phyloP scores from a whole-genome alignment of 2,329 filamentous ascomycete genomes.

The Neurospora sp. region DNA sequence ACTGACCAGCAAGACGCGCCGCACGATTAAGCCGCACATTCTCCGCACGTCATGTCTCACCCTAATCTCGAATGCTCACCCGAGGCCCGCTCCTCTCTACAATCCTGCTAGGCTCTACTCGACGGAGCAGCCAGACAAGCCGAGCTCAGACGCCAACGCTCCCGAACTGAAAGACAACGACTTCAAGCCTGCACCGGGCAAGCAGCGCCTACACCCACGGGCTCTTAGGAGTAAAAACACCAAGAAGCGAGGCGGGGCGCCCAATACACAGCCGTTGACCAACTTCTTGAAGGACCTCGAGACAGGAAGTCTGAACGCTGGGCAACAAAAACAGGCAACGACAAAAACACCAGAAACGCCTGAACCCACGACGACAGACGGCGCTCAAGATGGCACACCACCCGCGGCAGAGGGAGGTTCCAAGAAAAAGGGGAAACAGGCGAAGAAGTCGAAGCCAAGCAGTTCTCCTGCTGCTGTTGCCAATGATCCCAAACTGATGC shows the following conservation, averaged over 20 bases:
- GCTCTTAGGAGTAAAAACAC: background rate
- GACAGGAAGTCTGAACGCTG: background rate
- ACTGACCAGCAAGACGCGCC: slow-evolving; percentile 8
- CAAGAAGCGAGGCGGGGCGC: background rate
- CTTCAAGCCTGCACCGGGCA: background rate
- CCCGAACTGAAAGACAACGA: background rate
- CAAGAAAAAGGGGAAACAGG: slow-evolving; percentile 1
- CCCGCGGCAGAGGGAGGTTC: background rate
- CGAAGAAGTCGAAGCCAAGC: background rate
- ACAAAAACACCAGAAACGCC: background rate
- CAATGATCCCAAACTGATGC: background rate
- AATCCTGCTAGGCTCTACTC: slow-evolving; percentile 6
- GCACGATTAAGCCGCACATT: slow-evolving; percentile 7
- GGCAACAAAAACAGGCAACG: background rate
- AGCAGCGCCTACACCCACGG: background rate
- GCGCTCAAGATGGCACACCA: background rate
- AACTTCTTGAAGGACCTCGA: background rate
- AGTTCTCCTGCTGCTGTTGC: background rate
- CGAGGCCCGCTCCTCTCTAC: slow-evolving; percentile 4
- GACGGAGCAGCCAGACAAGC: background rate
- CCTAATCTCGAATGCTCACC: slow-evolving; percentile 4
- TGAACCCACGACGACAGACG: background rate
- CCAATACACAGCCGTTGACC: background rate
- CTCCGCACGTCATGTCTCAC: slow-evolving; percentile 14
- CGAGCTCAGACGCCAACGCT: background rate